Base-by-base conservation (phyloP, 495 filamentous ascomycete species). In the Aspergillus steynii region DNA sequence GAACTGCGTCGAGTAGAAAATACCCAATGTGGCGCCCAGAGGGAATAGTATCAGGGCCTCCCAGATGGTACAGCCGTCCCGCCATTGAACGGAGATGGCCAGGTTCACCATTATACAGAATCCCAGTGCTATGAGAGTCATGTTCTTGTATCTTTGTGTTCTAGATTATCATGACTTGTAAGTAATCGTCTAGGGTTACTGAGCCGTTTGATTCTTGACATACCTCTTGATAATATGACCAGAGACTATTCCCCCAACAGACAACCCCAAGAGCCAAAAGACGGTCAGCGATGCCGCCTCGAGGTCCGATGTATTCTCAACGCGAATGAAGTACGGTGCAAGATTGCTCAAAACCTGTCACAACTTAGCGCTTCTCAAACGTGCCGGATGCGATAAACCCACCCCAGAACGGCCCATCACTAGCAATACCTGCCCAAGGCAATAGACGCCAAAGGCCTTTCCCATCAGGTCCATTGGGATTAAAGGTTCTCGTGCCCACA, bases 211-310 rank as follows among this genome's bases (percentile, higher is more conserved):
- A 8, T 3, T 29, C 0, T 26, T 27, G 26, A 34, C 42, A 4
- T 59, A 74, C 74, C 66, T 65, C 50, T 69, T 74, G 37, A 77
- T 75, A 3, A 74, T 53, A 26, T 56, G 34, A 2, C 74, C 72
- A 3, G 66, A 62, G 0, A 70, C 7, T 0, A 72, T 15, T 0
- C 65, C 65, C 25, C 72, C 71, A 9, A 68, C 34, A 0, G 64
- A 65, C 12, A 67, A 20, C 63, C 2, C 72, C 72, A 0, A 70
- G 0, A 10, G 58, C 25, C 0, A 56, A 29, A 2, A 64, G 54
- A 26, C 29, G 29, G 64, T 60, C 0, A 55, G 14, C 3, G 59
- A 8, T 1, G 64, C 62, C 26, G 71, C 70, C 10, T 53, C 26
- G 6, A 60, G 61, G 55, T 70, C 64, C 6, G 37, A 61, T 9